Evolutionary conservation across 2,329 filamentous ascomycete species (phyloP), one percentile per base, ranked within the genome.

Genomic region (Paecilomyces sp.): DNA sequence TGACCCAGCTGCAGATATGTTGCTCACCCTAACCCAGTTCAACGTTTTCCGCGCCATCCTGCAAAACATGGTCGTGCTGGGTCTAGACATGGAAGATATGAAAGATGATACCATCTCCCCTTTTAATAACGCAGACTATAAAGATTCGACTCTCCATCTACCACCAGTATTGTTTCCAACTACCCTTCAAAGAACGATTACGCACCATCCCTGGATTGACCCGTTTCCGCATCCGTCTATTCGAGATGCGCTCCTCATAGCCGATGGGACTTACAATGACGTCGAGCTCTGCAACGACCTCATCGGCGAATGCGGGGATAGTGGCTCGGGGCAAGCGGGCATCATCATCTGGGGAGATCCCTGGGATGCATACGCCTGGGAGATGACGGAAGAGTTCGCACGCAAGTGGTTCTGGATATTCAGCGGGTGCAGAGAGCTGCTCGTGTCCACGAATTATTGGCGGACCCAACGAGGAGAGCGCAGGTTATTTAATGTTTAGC

Each of bases 181-280:
- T 15, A 55, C 63, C 9, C 59, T 71, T 18, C 74, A 77, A 55
- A 63, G 71, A 22, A 64, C 64, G 2, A 68, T 64, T 1, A 58
- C 70, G 18, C 72, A 76, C 60, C 67, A 64, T 4, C 61, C 64
- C 4, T 76, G 72, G 71, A 70, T 76, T 57, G 74, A 77, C 58
- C 67, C 71, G 11, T 69, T 76, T 41, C 74, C 74, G 1, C 74
- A 76, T 56, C 74, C 73, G 12, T 68, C 66, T 33, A 68, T 75
- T 65, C 62, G 75, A 15, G 70, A 76, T 55, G 71, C 68, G 50
- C 59, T 75, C 54, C 75, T 77, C 22, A 61, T 36, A 12, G 55
- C 64, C 15, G 55, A 57, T 11, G 59, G 60, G 18, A 25, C 64
- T 1, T 59, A 75, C 41, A 70, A 76, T 58, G 64, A 71, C n/a